Percentiles rank a stretch among this genome's conserved stretches.
These are phyloP conservation scores for Citrus unshiu DNA, from an alignment of 345 rosid species.

Conservation along the genomic window DNA sequence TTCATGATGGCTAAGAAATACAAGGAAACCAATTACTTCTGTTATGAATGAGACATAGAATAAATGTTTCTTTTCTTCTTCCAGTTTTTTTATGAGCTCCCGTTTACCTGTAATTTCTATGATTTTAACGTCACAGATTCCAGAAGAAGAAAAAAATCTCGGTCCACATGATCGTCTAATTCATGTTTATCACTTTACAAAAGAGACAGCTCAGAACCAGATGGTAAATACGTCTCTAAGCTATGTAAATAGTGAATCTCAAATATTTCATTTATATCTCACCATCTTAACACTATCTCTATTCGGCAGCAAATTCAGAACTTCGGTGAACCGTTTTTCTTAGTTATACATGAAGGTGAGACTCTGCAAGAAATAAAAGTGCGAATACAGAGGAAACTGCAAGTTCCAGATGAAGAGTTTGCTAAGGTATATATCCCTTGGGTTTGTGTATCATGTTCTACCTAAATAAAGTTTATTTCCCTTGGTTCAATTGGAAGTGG, in stretches of 20 bases:
- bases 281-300: neutral
- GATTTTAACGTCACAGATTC: slow-evolving; percentile 46
- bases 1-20: neutral
- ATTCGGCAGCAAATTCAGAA: slow-evolving; percentile 75
- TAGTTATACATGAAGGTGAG: slow-evolving; percentile 91
- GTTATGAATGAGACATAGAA: neutral
- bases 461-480: neutral
- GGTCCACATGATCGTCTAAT: slow-evolving; percentile 89
- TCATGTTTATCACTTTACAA: slow-evolving; percentile 88
- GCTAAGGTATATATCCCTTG: slow-evolving; percentile 56
- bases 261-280: slow-evolving; percentile 1
- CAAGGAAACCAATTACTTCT: neutral
- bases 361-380: slow-evolving; percentile 74
- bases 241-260: neutral
- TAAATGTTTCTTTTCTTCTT: neutral
- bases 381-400: slow-evolving; percentile 87
- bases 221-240: slow-evolving; percentile 27
- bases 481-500: neutral
- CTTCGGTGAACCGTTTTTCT: slow-evolving; percentile 97
- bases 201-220: slow-evolving; percentile 79
- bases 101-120: neutral
- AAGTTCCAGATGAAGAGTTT: slow-evolving; percentile 91
- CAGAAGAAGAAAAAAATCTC: slow-evolving; percentile 94
- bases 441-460: neutral
- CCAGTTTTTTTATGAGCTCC: neutral